These are phyloP conservation scores for Phytophthora pisi DNA, from an alignment of 352 stramenopile genomes.

Conservation along the genomic window DNA sequence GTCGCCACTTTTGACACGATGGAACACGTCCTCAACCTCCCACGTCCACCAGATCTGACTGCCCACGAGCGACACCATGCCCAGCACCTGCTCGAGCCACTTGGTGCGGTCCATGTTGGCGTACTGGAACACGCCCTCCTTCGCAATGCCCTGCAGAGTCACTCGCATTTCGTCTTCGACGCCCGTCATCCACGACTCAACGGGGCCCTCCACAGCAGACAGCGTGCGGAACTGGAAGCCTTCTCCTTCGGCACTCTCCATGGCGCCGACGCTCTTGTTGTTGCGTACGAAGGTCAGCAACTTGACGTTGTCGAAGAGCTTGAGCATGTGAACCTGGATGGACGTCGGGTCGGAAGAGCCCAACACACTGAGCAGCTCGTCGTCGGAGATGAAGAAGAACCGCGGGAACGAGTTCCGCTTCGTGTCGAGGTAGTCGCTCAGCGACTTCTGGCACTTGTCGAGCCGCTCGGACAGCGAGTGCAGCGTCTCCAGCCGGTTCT, in stretches of 20 bases:
- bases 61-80: slow-evolving; percentile 92
- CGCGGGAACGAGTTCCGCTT: slow-evolving; percentile 92
- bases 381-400: slow-evolving; percentile 96
- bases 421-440: slow-evolving; percentile 91
- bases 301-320: slow-evolving; percentile 97
- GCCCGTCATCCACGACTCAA: slow-evolving; percentile 94
- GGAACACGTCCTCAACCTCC: slow-evolving; percentile 95
- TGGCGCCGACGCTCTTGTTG: slow-evolving; percentile 89
- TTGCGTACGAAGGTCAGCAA: slow-evolving; percentile 88
- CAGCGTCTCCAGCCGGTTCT: slow-evolving; percentile 90
- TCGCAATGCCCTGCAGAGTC: slow-evolving; percentile 90
- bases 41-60: slow-evolving; percentile 96
- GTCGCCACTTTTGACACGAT: slow-evolving; percentile 86
- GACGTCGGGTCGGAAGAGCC: slow-evolving; percentile 92
- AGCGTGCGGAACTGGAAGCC: slow-evolving; percentile 84
- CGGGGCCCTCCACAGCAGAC: slow-evolving; percentile 87
- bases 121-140: slow-evolving; percentile 94
- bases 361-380: slow-evolving; percentile 92
- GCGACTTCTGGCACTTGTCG: slow-evolving; percentile 91
- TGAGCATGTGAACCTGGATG: slow-evolving; percentile 95
- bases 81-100: slow-evolving; percentile 90
- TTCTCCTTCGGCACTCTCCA: slow-evolving; percentile 93
- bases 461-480: slow-evolving; percentile 88
- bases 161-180: slow-evolving; percentile 92
- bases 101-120: slow-evolving; percentile 81